Conservation (phyloP, 768 basidiomycete species). For the Pholiota microspora region DNA sequence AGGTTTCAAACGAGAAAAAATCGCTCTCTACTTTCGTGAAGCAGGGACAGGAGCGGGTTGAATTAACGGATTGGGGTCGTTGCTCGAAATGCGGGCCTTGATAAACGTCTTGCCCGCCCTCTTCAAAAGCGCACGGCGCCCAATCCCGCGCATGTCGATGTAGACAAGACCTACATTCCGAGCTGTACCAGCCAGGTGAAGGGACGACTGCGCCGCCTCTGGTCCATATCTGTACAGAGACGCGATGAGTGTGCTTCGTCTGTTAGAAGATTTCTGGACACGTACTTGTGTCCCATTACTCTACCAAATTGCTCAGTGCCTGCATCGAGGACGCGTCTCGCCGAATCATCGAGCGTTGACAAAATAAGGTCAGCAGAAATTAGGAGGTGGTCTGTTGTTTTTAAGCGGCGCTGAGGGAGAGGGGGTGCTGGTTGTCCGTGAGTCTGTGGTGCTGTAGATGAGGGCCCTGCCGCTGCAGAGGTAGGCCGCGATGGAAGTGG, state of each 20-base stretch:
- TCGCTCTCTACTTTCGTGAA: not conserved
- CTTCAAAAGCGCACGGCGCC: conserved; percentile 65
- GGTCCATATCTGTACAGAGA: conserved; percentile 49
- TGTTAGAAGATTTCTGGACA: conserved; percentile 7
- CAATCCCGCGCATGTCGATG: conserved; percentile 72
- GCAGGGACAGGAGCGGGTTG: not conserved
- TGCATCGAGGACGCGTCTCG: conserved; percentile 48
- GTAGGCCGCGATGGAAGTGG: conserved; percentile 32
- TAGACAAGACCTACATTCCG: conserved; percentile 76
- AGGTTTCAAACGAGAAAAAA: no score
- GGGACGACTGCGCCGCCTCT: conserved; percentile 58
- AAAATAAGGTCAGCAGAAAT: conserved; percentile 67
- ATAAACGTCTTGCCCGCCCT: conserved; percentile 58
- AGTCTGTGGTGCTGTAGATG: not conserved
- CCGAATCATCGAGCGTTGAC: conserved; percentile 60
- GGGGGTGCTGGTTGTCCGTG: conserved; percentile 16
- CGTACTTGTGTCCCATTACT: conserved; percentile 57
- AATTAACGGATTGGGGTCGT: not conserved
- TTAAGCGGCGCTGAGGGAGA: conserved; percentile 27
- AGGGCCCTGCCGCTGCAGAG: not conserved
- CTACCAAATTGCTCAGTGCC: conserved; percentile 46
- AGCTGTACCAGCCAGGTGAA: conserved; percentile 61
- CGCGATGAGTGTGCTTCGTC: no score
- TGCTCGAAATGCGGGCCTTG: conserved; percentile 34
- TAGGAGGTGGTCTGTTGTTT: conserved; percentile 46